These are phyloP conservation scores for Bodo saltans DNA, from an alignment of 78 protist species.

Conservation along the genomic window DNA sequence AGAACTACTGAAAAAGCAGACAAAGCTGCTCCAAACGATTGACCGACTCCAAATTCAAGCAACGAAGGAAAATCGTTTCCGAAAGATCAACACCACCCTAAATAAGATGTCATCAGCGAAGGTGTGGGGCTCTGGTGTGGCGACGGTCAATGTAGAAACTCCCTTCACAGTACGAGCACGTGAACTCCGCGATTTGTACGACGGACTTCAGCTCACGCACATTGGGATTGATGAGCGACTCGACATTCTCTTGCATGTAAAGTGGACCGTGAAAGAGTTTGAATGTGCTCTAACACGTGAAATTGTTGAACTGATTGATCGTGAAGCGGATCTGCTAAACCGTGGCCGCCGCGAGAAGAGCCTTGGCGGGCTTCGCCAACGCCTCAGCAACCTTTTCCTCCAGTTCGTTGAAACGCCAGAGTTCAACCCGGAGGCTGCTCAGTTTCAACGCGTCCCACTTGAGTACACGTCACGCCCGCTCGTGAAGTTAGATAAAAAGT, in stretches of 20 bases:
- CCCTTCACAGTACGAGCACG: conserved; percentile 63
- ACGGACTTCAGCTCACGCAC: conserved; percentile 9
- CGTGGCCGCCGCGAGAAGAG: conserved; percentile 33
- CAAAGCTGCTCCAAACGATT: conserved; percentile 61
- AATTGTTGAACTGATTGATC: conserved; percentile 63
- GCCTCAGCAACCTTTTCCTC: conserved; percentile 50
- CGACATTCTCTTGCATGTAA: conserved; percentile 64
- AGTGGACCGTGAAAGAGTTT: conserved; percentile 63
- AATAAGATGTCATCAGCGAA: conserved; percentile 42
- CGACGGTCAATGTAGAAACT: conserved; percentile 50
- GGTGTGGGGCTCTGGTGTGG: not conserved
- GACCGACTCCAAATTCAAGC: conserved; percentile 51
- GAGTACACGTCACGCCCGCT: conserved; percentile 17
- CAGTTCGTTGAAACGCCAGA: conserved; percentile 64
- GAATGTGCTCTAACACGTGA: conserved; percentile 61
- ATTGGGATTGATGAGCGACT: conserved; percentile 57
- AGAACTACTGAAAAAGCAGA: conserved; percentile 55
- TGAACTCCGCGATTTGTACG: conserved; percentile 56
- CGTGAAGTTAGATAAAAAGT: no score
- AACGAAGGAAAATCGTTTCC: conserved; percentile 11
- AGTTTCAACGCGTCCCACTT: conserved; percentile 31
- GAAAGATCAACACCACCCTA: conserved; percentile 3
- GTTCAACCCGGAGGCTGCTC: conserved; percentile 68
- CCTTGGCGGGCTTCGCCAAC: conserved; percentile 40
- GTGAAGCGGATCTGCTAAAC: conserved; percentile 70